Evolutionary conservation across 768 basidiomycete species (phyloP).

Genomic region (Suillus clintonianus): DNA sequence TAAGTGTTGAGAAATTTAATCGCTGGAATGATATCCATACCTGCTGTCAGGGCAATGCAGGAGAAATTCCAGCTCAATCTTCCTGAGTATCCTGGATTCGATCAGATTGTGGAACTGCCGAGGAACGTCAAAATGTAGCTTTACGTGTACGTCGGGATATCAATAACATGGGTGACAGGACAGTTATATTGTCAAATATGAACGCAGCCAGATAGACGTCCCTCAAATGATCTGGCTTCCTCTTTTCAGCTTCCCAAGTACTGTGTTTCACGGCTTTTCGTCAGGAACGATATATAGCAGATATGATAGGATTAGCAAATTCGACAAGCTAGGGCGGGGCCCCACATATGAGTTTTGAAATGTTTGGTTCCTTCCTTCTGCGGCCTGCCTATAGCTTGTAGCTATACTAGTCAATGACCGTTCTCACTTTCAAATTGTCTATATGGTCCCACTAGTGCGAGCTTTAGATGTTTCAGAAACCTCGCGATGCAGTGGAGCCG

Average conservation of each 20-base stretch:
- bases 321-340: no score
- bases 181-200: background rate
- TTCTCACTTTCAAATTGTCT: no score
- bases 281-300: background rate
- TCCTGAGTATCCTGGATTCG: conserved; percentile 74
- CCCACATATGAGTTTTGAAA: no score
- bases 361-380: no score
- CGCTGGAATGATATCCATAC: background rate
- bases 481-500: background rate
- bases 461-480: background rate
- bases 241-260: background rate
- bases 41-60: conserved; percentile 56
- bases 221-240: no score
- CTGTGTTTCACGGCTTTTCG: background rate
- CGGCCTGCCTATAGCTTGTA: no score
- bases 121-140: background rate
- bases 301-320: background rate
- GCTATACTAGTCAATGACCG: no score
- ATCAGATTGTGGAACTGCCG: conserved; percentile 83
- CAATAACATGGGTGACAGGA: background rate
- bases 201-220: background rate
- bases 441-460: background rate
- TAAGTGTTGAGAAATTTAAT: conserved; percentile 38
- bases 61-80: conserved; percentile 79
- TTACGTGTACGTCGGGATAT: background rate